Conservation (phyloP, 129 eudicot species). For the Lonicera japonica region DNA sequence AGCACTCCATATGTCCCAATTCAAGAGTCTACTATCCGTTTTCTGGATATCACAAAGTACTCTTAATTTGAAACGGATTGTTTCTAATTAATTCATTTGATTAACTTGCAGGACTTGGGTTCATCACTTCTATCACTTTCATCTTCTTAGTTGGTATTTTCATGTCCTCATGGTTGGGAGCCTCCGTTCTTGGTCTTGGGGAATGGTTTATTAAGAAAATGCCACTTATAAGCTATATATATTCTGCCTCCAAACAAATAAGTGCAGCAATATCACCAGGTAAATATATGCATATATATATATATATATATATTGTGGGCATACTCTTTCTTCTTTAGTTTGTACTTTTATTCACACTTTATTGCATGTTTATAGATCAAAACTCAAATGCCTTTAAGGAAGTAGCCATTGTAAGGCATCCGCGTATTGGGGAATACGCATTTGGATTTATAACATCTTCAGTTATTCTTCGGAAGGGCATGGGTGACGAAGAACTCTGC, state of each 20-base stretch:
- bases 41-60: no score
- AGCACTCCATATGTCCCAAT: no score
- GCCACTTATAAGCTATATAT: slow-evolving; percentile 21
- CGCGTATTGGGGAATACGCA: slow-evolving; percentile 18
- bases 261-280: slow-evolving; percentile 27
- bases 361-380: slow-evolving; percentile 2
- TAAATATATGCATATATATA: no score
- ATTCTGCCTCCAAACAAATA: slow-evolving; percentile 26
- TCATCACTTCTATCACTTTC: slow-evolving; percentile 19
- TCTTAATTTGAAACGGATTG: no score
- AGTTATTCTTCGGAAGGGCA: slow-evolving; percentile 6
- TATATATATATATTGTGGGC: neutral
- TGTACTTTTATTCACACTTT: neutral
- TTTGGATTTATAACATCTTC: slow-evolving; percentile 22
- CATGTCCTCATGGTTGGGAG: slow-evolving; percentile 23
- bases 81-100: no score
- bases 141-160: slow-evolving; percentile 20
- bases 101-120: slow-evolving; percentile 19
- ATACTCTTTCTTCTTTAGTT: neutral
- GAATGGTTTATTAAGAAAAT: slow-evolving; percentile 24
- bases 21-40: no score
- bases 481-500: slow-evolving; percentile 23
- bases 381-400: slow-evolving; percentile 16
- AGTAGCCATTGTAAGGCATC: slow-evolving; percentile 25
- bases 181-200: slow-evolving; percentile 21